phyloP scores from a whole-genome alignment of 1,284 basidiomycete genomes.

The Trametes sp. region DNA sequence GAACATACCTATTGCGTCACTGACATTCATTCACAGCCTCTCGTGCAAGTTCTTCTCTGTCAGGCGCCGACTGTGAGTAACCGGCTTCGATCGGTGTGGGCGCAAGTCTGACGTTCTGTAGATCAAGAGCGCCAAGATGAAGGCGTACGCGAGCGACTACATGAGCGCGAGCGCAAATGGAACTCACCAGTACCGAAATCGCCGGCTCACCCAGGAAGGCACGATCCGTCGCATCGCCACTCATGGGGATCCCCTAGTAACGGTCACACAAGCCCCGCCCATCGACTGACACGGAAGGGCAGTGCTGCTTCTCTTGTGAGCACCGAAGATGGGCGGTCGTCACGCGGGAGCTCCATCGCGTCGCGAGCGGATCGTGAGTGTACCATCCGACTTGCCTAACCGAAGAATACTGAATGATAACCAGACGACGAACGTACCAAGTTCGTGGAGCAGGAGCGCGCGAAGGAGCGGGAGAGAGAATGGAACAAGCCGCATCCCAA shows the following conservation, averaged over 20 bases:
- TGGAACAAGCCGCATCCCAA: constrained; percentile 60
- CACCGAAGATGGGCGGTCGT: constrained; percentile 48
- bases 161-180: constrained; percentile 37
- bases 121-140: constrained; percentile 31
- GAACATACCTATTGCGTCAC: neutral
- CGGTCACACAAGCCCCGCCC: constrained; percentile 31
- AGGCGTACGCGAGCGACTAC: constrained; percentile 24
- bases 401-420: constrained; percentile 12
- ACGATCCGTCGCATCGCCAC: constrained; percentile 24
- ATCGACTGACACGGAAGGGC: constrained; percentile 39
- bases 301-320: constrained; percentile 48
- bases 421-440: constrained; percentile 54
- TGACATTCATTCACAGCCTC: constrained; percentile 31
- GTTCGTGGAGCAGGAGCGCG: constrained; percentile 51
- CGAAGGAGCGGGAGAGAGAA: constrained; percentile 55
- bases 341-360: constrained; percentile 51
- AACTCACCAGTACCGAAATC: constrained; percentile 34
- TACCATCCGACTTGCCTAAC: neutral
- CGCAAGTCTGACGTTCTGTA: neutral
- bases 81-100: neutral
- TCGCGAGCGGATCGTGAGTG: constrained; percentile 57
- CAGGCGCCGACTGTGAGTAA: constrained; percentile 32
- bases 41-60: constrained; percentile 36
- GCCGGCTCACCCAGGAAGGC: constrained; percentile 21
- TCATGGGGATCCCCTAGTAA: constrained; percentile 26